Conservation (phyloP, 306 rosid species). For the Rosa rugosa region DNA sequence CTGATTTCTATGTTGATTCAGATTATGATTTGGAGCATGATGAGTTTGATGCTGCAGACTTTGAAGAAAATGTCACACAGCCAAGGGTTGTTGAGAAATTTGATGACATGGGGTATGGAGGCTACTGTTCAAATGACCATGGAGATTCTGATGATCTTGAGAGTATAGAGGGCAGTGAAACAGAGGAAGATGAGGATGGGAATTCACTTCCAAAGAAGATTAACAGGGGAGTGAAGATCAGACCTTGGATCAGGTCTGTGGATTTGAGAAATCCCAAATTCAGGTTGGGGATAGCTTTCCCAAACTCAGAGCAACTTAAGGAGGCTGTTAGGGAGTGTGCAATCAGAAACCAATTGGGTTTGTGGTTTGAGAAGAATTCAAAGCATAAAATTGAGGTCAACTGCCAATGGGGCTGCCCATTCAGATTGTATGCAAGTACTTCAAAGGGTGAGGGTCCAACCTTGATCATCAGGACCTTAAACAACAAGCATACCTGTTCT, state of each 20-base stretch:
- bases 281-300: neutral
- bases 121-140: no score
- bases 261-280: neutral
- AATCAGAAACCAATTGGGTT: neutral
- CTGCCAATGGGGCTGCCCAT: neutral
- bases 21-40: no score
- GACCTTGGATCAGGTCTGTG: neutral
- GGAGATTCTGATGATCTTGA: neutral
- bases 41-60: no score
- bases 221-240: neutral
- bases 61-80: no score
- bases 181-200: neutral
- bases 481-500: neutral
- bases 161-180: neutral
- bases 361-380: no score
- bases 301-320: neutral
- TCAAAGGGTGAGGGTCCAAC: no score
- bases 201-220: neutral
- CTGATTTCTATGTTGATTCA: no score
- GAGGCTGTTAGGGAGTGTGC: neutral
- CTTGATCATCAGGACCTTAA: neutral
- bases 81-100: no score
- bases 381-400: neutral
- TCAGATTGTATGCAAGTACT: no score
- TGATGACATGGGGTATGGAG: no score